These are phyloP conservation scores for Psophocarpus tetragonolobus DNA, from an alignment of 306 rosid genomes.

Conservation along the genomic window DNA sequence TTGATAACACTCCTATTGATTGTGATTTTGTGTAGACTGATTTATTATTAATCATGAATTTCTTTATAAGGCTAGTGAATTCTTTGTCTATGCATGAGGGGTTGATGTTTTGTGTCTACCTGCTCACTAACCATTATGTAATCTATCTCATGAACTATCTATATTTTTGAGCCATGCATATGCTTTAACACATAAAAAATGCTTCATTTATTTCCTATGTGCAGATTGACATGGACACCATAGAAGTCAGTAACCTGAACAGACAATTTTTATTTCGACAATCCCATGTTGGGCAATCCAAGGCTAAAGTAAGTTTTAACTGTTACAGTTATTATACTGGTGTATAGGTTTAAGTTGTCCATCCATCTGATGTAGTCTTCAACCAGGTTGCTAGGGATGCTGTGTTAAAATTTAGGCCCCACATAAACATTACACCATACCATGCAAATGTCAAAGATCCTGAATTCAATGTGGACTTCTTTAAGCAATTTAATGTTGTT, in stretches of 20 bases:
- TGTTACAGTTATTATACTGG: neutral
- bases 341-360: constrained; percentile 20
- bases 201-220: constrained; percentile 34
- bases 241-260: constrained; percentile 99
- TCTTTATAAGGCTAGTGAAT: neutral
- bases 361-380: constrained; percentile 37
- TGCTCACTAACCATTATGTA: neutral
- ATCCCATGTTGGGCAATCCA: constrained; percentile 97
- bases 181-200: constrained; percentile 14
- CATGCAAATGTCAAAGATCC: constrained; percentile 95
- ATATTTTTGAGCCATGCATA: constrained; percentile 19
- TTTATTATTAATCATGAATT: neutral
- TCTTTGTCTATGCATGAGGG: neutral
- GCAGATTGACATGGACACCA: constrained; percentile 99
- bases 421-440: constrained; percentile 77
- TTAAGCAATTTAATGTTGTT: constrained; percentile 84
- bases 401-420: constrained; percentile 90
- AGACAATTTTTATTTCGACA: constrained; percentile 96
- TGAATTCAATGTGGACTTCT: constrained; percentile 85
- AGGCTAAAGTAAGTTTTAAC: constrained; percentile 75
- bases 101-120: neutral
- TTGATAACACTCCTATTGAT: neutral
- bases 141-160: neutral
- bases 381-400: constrained; percentile 99
- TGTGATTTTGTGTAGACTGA: neutral